Evolutionary conservation across 805 yeast genomes (phyloP).

Genomic region (Hanseniaspora thailandica): DNA sequence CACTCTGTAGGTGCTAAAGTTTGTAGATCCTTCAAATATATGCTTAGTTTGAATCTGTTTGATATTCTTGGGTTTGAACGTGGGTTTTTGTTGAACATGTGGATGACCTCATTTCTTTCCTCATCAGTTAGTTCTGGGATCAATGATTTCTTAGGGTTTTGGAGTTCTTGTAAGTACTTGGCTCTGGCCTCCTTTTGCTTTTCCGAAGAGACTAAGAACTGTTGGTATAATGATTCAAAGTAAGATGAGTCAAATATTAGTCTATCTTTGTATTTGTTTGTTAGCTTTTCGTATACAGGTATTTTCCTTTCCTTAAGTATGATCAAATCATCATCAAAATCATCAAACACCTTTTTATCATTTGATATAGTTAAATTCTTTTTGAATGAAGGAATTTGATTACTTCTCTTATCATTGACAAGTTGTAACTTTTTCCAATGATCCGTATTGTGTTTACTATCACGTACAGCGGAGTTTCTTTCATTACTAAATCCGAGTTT

Average conservation of each 20-base stretch:
- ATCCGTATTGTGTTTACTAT: background rate
- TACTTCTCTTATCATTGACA: background rate
- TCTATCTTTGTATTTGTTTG: constrained; percentile 16
- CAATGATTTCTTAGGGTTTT: constrained; percentile 28
- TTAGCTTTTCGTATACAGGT: constrained; percentile 23
- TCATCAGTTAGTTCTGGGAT: constrained; percentile 23
- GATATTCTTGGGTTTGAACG: constrained; percentile 20
- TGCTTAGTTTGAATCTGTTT: constrained; percentile 40
- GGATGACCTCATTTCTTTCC: constrained; percentile 22
- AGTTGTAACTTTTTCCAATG: background rate
- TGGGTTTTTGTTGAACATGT: constrained; percentile 25
- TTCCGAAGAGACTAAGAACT: constrained; percentile 24
- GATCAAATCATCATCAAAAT: constrained; percentile 22
- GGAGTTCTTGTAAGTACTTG: constrained; percentile 34
- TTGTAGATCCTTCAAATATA: constrained; percentile 52
- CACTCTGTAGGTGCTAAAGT: constrained; percentile 63
- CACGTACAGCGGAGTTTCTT: background rate
- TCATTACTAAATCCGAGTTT: background rate
- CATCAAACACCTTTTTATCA: background rate
- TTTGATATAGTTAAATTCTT: background rate
- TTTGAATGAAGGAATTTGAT: background rate
- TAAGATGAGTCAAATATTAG: constrained; percentile 15
- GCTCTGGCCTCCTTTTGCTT: constrained; percentile 35
- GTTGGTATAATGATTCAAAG: constrained; percentile 24
- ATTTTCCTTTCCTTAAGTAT: constrained; percentile 24